Evolutionary conservation across 208 protist species (phyloP), one percentile per base, ranked within the genome.

Genomic region (Lotmaria passim): DNA sequence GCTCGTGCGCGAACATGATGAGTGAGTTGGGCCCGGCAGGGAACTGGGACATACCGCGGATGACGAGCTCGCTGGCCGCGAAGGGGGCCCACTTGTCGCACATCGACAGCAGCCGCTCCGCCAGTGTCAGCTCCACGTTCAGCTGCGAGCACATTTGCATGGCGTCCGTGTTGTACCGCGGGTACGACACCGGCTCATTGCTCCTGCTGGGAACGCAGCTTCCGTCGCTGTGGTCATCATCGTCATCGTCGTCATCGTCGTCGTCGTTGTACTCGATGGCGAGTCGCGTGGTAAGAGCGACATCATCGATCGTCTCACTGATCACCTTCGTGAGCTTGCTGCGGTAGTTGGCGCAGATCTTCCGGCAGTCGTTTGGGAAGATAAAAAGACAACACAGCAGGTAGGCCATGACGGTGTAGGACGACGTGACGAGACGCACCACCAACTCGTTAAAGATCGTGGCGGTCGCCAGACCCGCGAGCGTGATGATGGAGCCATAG

Each of bases 291-390:
- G 41, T 62, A 14, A 62, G 39, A 23, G 57, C 24, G 11, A 68
- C 78, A 38, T 83, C 60, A 38, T 78, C 78, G 47, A 83, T 41
- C 8, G 64, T 46, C 36, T 83, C 72, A 19, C 72, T 79, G 17
- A 83, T 66, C 41, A 69, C 64, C 31, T 71, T 73, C 19, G 53
- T 50, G 14, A 79, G 46, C 46, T 83, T 83, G 43, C 34, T 36
- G 36, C 58, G 78, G 58, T 75, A 73, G 62, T 66, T 61, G 50
- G 73, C 79, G 53, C 81, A 69, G 21, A 87, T 73, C 63, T 83
- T 84, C 48, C 84, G 78, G 24, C 81, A 68, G 63, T 85, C 80
- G 34, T 78, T 77, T 11, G 79, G 85, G 60, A 90, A 87, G 57
- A 87, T 61, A 39, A 90, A 68, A 3, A 85, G 65, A 50, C 80